Conservation (phyloP, 2,329 filamentous ascomycete genomes). For the Acarospora socialis region DNA sequence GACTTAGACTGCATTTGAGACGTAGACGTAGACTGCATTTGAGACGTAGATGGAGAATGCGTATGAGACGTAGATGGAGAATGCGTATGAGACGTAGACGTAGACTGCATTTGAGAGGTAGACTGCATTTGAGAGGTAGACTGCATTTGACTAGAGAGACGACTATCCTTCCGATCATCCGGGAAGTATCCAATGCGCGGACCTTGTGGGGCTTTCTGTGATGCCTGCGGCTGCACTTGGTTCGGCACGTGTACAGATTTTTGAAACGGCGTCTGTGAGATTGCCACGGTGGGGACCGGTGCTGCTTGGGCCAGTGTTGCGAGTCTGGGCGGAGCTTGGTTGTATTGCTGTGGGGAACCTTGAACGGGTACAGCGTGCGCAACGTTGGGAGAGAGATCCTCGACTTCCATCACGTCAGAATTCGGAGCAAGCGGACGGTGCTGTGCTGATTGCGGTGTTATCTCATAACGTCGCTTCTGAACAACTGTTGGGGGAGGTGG, state of each 20-base stretch:
- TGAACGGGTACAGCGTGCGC: constrained; percentile 7
- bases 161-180: constrained; percentile 24
- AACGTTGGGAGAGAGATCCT: constrained; percentile 20
- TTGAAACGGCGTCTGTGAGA: constrained; percentile 7
- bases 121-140: constrained; percentile 4
- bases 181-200: constrained; percentile 31
- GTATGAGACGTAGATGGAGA: too few relatives aligned
- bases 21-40: too few relatives aligned
- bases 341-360: constrained; percentile 7
- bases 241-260: constrained; percentile 17
- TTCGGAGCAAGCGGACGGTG: constrained; percentile 30
- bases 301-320: constrained; percentile 27
- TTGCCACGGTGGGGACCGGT: constrained; percentile 17
- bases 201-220: constrained; percentile 24
- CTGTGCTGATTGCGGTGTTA: constrained; percentile 27
- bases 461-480: constrained; percentile 35
- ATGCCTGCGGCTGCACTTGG: constrained; percentile 3
- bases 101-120: too few relatives aligned
- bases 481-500: constrained; percentile 29
- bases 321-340: constrained; percentile 21
- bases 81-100: too few relatives aligned
- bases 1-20: too few relatives aligned
- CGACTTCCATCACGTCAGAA: constrained; percentile 24
- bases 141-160: constrained; percentile 3
- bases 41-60: too few relatives aligned